phyloP scores from a whole-genome alignment of 2,329 filamentous ascomycete species.

The Cylindrodendrum hubeiense region DNA sequence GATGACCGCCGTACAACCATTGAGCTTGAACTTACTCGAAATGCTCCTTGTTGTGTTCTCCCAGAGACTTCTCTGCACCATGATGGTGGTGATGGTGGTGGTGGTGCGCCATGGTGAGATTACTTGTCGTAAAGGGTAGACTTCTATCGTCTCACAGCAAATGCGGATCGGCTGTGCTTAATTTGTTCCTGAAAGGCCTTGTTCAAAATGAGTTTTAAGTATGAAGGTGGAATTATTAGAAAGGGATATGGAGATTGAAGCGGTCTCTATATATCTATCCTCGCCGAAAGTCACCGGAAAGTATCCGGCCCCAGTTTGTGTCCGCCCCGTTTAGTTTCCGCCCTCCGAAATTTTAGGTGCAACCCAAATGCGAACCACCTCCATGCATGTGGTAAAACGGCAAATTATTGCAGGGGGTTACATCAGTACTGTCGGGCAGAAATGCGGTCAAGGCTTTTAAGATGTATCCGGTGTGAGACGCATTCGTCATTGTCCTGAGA shows the following conservation, averaged over 20 bases:
- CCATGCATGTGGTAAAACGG: no score
- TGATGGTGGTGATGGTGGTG: conserved; percentile 43
- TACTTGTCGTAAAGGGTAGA: not conserved
- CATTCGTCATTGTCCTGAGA: no score
- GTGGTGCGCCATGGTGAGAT: conserved; percentile 29
- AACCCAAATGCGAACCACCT: not conserved
- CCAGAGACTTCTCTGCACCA: conserved; percentile 27
- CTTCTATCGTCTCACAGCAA: conserved; percentile 10
- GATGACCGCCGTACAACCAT: no score
- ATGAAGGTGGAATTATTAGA: not conserved
- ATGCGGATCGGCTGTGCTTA: not conserved
- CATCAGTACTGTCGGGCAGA: no score
- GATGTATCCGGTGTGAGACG: no score
- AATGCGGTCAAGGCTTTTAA: no score
- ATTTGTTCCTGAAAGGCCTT: no score
- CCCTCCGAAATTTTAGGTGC: not conserved
- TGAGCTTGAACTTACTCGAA: conserved; percentile 34
- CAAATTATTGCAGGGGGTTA: no score
- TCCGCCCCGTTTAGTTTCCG: not conserved
- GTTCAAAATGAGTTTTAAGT: not conserved
- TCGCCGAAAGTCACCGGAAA: conserved; percentile 13
- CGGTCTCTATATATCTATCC: not conserved
- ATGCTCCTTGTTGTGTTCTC: conserved; percentile 42
- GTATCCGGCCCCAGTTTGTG: not conserved
- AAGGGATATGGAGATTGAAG: not conserved